Percentiles rank a stretch among this genome's conserved stretches.
Evolutionary conservation across 441 rosid species (phyloP).

Genomic region (Hura crepitans): DNA sequence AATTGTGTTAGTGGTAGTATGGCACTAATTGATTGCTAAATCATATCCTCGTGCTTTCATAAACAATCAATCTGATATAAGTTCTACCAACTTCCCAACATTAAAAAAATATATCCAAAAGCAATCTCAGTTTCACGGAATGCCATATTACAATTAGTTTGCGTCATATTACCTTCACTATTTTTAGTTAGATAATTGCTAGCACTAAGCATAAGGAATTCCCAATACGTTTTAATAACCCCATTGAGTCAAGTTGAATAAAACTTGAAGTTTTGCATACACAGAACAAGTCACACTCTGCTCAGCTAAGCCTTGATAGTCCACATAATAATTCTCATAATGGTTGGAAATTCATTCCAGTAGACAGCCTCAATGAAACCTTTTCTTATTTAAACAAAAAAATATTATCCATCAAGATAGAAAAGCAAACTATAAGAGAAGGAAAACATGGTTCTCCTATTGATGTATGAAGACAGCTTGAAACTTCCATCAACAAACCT

Average conservation of each 20-base stretch:
- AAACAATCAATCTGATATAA: not conserved
- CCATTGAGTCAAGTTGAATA: not conserved
- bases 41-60: not conserved
- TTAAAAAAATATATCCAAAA: too few relatives aligned
- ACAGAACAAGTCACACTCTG: not conserved
- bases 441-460: not conserved
- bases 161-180: not conserved
- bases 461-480: not conserved
- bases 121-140: not conserved
- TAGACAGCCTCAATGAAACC: conserved; percentile 7
- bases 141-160: not conserved
- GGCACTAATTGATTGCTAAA: not conserved
- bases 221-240: not conserved
- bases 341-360: not conserved
- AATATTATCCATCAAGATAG: not conserved
- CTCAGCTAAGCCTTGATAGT: not conserved
- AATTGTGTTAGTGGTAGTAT: not conserved
- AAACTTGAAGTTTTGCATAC: not conserved
- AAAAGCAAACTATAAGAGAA: not conserved
- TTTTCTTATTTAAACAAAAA: not conserved
- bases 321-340: not conserved
- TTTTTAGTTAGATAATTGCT: not conserved
- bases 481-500: conserved; percentile 45
- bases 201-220: not conserved
- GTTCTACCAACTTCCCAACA: not conserved